These are phyloP conservation scores for Sambucus nigra DNA, from an alignment of 129 eudicot species.

Conservation along the genomic window DNA sequence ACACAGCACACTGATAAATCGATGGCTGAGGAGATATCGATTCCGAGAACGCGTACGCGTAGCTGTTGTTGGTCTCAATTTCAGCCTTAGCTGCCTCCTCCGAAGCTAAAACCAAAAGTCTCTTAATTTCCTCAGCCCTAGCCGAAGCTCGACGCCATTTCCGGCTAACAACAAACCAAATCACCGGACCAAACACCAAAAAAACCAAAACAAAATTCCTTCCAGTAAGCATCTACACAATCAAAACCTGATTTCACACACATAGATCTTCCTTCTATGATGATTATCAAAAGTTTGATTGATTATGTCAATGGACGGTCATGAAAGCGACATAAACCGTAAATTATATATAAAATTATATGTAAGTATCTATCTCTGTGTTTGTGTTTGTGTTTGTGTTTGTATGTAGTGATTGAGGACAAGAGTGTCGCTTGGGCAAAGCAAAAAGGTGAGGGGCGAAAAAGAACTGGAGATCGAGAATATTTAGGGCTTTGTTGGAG, in stretches of 20 bases:
- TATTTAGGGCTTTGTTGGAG: slow-evolving; percentile 27
- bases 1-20: slow-evolving; percentile 49
- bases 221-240: slow-evolving; percentile 55
- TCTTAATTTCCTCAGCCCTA: slow-evolving; percentile 59
- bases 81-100: slow-evolving; percentile 68
- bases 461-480: slow-evolving; percentile 29
- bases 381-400: too few relatives aligned
- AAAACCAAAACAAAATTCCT: slow-evolving; percentile 41
- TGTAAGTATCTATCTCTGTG: not conserved
- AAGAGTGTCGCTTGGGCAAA: slow-evolving; percentile 8
- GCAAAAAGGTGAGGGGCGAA: slow-evolving; percentile 1
- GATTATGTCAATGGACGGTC: not conserved
- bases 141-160: slow-evolving; percentile 57
- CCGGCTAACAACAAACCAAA: slow-evolving; percentile 37
- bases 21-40: slow-evolving; percentile 12
- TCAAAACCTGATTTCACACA: slow-evolving; percentile 23
- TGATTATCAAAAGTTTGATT: not conserved
- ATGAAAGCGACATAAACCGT: slow-evolving; percentile 13
- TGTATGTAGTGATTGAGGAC: not conserved
- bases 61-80: slow-evolving; percentile 34
- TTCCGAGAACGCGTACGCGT: slow-evolving; percentile 11
- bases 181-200: slow-evolving; percentile 30
- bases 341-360: not conserved
- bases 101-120: slow-evolving; percentile 51
- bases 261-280: slow-evolving; percentile 9